Evolutionary conservation across 345 rosid species (phyloP).

Genomic region (Heritiera fomes): DNA sequence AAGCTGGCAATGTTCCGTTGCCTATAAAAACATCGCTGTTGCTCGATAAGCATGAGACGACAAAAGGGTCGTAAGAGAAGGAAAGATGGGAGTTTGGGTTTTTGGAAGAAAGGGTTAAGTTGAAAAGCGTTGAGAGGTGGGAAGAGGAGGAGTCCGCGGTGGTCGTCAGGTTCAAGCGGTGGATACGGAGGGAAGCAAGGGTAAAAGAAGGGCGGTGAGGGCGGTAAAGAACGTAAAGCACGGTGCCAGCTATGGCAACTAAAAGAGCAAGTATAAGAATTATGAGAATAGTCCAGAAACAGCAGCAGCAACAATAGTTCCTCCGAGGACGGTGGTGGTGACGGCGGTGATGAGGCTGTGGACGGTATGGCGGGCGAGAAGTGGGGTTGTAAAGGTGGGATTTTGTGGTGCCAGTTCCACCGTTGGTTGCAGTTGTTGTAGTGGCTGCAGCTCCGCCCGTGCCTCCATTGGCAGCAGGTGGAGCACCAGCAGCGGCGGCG

Average conservation of each 20-base stretch:
- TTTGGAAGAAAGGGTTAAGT: conserved; percentile 71
- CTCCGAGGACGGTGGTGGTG: conserved; percentile 52
- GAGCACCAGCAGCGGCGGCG: conserved; percentile 18
- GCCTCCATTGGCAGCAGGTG: conserved; percentile 27
- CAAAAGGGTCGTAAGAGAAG: conserved; percentile 65
- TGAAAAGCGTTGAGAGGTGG: conserved; percentile 64
- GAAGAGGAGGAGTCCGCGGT: conserved; percentile 64
- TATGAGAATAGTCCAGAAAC: conserved; percentile 77
- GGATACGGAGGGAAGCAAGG: conserved; percentile 65
- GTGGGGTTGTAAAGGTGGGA: conserved; percentile 58
- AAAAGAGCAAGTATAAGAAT: conserved; percentile 62
- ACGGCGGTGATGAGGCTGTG: conserved; percentile 60
- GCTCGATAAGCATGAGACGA: conserved; percentile 38
- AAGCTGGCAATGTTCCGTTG: conserved; percentile 69
- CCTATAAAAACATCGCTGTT: conserved; percentile 51
- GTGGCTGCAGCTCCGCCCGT: neutral
- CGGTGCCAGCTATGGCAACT: conserved; percentile 67
- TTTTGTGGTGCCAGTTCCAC: conserved; percentile 31
- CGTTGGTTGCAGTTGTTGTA: conserved; percentile 19
- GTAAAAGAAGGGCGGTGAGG: conserved; percentile 77
- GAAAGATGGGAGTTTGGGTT: conserved; percentile 80
- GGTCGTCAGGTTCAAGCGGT: conserved; percentile 68
- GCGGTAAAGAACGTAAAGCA: conserved; percentile 70
- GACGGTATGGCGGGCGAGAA: conserved; percentile 60
- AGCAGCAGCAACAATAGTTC: conserved; percentile 76